phyloP scores from a whole-genome alignment of 2,329 filamentous ascomycete species.

The Stagonosporopsis vannaccii region DNA sequence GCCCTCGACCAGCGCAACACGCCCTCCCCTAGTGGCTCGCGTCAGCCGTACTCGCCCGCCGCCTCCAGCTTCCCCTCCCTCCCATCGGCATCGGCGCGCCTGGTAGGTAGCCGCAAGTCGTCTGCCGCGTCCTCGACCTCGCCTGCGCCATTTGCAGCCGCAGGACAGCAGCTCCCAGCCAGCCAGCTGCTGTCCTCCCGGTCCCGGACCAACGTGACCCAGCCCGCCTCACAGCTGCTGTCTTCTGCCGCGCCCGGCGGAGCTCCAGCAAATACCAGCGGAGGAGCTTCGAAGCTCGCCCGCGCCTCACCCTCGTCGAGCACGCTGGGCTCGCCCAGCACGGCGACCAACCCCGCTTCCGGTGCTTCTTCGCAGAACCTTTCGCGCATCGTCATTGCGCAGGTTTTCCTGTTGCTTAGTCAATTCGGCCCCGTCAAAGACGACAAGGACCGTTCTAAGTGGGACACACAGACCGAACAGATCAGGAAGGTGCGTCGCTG shows the following conservation, averaged over 20 bases:
- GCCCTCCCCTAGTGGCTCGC: constrained; percentile 59
- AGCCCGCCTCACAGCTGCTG: constrained; percentile 62
- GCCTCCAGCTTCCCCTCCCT: constrained; percentile 62
- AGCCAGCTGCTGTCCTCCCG: constrained; percentile 64
- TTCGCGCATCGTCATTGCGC: constrained; percentile 92
- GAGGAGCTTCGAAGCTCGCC: constrained; percentile 63
- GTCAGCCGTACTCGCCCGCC: constrained; percentile 60
- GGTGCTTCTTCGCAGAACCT: constrained; percentile 59
- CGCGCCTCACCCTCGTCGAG: constrained; percentile 67
- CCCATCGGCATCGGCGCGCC: constrained; percentile 57
- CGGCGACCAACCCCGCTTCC: constrained; percentile 55
- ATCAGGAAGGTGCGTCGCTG: constrained; percentile 77
- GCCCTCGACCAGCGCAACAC: constrained; percentile 54
- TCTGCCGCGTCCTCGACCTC: constrained; percentile 63
- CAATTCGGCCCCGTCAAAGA: constrained; percentile 77
- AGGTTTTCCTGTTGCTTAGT: constrained; percentile 92
- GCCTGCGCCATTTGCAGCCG: constrained; percentile 63
- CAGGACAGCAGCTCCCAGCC: constrained; percentile 62
- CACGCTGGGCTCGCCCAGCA: constrained; percentile 62
- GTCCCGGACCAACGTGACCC: constrained; percentile 63
- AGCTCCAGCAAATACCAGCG: constrained; percentile 61
- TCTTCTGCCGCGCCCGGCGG: constrained; percentile 60
- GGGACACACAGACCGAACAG: constrained; percentile 89
- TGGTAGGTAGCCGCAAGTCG: constrained; percentile 61
- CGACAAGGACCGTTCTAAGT: constrained; percentile 89